Conservation (phyloP, 257 asterid species). For the Fraxinus anomala region DNA sequence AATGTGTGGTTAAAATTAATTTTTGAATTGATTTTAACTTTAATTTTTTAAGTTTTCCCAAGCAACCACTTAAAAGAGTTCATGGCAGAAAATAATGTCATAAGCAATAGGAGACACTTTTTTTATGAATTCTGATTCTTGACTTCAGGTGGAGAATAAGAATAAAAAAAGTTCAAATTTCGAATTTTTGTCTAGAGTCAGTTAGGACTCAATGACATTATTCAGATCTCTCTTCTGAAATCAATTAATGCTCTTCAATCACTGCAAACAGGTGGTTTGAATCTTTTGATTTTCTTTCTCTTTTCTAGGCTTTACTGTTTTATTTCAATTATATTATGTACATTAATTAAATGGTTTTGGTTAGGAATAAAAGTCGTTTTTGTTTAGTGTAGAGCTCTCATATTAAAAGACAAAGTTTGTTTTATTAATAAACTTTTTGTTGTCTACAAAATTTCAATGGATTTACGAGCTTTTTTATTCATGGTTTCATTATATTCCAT, state of each 20-base stretch:
- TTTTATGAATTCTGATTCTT: background rate
- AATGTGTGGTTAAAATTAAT: too few species aligned
- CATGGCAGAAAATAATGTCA: background rate
- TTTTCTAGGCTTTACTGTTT: background rate
- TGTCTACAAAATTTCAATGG: too few species aligned
- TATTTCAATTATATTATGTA: background rate
- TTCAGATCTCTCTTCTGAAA: constrained; percentile 33
- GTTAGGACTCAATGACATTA: constrained; percentile 37
- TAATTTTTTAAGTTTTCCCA: too few species aligned
- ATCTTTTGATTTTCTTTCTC: background rate
- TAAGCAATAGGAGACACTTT: background rate
- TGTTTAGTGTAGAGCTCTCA: too few species aligned
- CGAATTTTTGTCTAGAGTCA: constrained; percentile 37
- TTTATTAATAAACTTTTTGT: too few species aligned
- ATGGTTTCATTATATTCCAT: too few species aligned
- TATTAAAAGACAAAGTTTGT: too few species aligned
- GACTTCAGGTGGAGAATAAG: background rate
- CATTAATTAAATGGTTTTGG: too few species aligned
- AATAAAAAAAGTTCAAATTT: constrained; percentile 23
- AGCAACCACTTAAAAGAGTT: too few species aligned
- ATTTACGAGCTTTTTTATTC: too few species aligned
- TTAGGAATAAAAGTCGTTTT: too few species aligned
- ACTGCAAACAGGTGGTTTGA: constrained; percentile 2
- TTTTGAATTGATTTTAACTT: too few species aligned
- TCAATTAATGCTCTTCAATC: constrained; percentile 32